These are phyloP conservation scores for Emergomyces pasteurianus DNA, from an alignment of 2,329 filamentous ascomycete genomes.

Conservation along the genomic window DNA sequence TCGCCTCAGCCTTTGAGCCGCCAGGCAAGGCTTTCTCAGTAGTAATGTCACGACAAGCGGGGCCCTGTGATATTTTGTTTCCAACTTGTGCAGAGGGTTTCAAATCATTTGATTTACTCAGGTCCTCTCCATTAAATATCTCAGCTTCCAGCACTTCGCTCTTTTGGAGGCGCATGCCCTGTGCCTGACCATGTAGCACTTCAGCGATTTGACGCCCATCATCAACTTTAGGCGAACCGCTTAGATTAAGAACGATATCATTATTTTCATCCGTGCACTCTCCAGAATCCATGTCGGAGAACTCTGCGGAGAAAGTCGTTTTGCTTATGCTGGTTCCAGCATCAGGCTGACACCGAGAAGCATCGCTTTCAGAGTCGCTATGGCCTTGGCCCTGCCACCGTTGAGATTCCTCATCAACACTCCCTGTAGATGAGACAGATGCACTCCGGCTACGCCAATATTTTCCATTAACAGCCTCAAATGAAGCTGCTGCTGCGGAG, in stretches of 20 bases:
- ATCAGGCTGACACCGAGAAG: background rate
- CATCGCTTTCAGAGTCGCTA: background rate
- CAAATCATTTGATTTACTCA: background rate
- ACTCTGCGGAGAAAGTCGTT: conserved; percentile 14
- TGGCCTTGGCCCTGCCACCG: background rate
- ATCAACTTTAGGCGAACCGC: background rate
- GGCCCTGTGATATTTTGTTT: background rate
- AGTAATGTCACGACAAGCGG: background rate
- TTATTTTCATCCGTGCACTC: conserved; percentile 27
- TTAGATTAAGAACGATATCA: conserved; percentile 32
- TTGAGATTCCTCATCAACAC: conserved; percentile 10
- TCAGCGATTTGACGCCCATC: background rate
- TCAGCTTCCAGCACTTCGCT: background rate
- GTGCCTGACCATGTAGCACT: background rate
- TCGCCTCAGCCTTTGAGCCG: conserved; percentile 24
- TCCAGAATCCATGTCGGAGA: conserved; percentile 17
- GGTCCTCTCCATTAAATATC: background rate
- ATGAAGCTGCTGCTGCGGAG: background rate
- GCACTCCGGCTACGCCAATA: conserved; percentile 28
- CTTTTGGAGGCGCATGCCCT: background rate
- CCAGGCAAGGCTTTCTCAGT: background rate
- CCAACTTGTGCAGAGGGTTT: background rate
- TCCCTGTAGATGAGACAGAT: conserved; percentile 17
- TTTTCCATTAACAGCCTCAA: conserved; percentile 26
- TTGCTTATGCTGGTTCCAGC: background rate